Base-by-base conservation (phyloP, 192 early-diverging fungal species). In the Linnemannia hyalina region DNA sequence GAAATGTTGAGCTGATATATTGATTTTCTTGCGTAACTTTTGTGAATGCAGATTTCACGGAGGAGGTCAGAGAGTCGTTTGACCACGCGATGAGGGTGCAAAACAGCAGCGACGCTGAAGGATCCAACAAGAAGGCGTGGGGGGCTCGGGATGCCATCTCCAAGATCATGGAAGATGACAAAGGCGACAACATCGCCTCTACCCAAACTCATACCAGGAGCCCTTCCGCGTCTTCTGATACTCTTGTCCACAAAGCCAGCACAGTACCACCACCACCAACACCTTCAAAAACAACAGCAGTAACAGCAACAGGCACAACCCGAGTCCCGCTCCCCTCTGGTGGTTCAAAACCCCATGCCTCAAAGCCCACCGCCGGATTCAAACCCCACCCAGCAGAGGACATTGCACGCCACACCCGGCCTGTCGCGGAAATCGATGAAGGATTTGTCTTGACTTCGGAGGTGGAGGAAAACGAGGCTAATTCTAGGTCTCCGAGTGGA, bases 1-100 rank as follows among this genome's bases (percentile, higher is more conserved):
- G 6, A 15, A 4, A 20, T 40, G 38, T 18, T 11, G 8, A 46
- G 8, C 47, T 75, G 1, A 47, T 20, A 2, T n/a, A 38, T 20
- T 23, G 41, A 18, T 20, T 20, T 7, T 32, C 20, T 74, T 11
- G 13, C 10, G 32, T 7, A 8, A 35, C 35, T 22, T 36, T 23
- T 29, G 4, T 69, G 20, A 38, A 55, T 69, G 16, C 35, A 74
- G 80, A 70, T 29, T 69, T 81, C 46, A 68, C 63, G 2, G 60
- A 75, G 20, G 80, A 81, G 7, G 23, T 81, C 35, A 29, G 68
- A 55, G 80, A 74, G 2, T 63, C 80, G 29, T 81, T 81, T n/a
- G 79, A 80, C 60, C 36, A 74, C 38, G 71, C 78, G 57, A 74
- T 81, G 73, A 23, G 60, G 40, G 35, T 46, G 6, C 36, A n/a